phyloP scores from a whole-genome alignment of 768 basidiomycete genomes.

The Mycena metata region DNA sequence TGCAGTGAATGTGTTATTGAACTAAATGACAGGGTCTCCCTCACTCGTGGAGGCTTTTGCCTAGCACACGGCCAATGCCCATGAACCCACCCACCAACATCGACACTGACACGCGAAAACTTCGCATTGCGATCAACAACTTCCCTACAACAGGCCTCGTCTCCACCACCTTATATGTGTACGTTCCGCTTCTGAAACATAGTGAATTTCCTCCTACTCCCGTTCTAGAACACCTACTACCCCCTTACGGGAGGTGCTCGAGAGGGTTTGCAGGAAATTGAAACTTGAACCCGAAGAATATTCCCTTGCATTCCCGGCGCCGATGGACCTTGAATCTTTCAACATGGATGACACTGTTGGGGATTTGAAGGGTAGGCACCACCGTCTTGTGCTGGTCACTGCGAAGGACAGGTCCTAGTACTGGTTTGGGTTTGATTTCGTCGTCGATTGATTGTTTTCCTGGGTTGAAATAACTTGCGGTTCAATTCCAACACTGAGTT shows the following conservation, averaged over 20 bases:
- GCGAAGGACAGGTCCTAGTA: too few relatives aligned
- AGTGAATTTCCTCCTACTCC: neutral
- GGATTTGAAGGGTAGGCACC: neutral
- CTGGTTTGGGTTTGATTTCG: too few relatives aligned
- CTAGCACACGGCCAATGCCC: neutral
- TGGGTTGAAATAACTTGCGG: too few relatives aligned
- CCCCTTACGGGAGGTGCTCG: neutral
- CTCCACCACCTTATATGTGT: constrained; percentile 2
- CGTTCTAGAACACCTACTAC: neutral
- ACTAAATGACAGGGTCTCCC: neutral
- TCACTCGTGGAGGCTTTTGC: neutral
- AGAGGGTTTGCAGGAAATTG: neutral
- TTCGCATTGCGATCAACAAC: neutral
- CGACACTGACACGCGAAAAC: neutral
- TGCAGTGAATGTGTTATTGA: neutral
- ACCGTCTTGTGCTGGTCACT: neutral
- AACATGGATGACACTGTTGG: constrained; percentile 3
- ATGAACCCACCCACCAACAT: neutral
- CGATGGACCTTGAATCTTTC: neutral
- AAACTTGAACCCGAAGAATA: neutral
- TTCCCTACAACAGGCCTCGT: neutral
- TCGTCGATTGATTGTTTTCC: too few relatives aligned
- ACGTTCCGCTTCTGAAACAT: neutral
- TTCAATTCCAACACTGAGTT: too few relatives aligned
- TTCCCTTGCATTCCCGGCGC: neutral